A percentile compares a stretch with the other conserved stretches of the same genome.
Evolutionary conservation across 2,329 filamentous ascomycete genomes (phyloP).

Genomic region (Aspergillus felis): DNA sequence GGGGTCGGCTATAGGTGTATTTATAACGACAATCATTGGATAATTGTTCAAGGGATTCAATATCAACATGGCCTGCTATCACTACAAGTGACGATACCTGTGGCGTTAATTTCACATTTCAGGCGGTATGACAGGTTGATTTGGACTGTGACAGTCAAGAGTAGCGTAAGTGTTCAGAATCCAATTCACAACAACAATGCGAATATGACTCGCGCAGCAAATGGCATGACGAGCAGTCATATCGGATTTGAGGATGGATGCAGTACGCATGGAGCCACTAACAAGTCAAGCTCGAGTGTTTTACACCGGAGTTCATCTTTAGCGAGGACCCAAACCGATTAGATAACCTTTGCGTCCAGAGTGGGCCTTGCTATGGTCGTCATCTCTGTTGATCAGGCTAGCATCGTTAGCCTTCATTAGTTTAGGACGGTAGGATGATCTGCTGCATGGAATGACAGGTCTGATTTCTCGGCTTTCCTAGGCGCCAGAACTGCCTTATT

Average conservation of each 20-base stretch:
- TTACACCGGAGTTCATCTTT: not conserved
- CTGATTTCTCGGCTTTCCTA: constrained; percentile 9
- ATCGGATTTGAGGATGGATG: not conserved
- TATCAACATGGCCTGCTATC: not conserved
- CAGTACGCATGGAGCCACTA: not conserved
- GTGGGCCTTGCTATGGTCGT: constrained; percentile 1
- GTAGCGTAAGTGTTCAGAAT: not conserved
- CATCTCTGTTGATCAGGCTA: constrained; percentile 10
- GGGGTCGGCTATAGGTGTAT: not conserved
- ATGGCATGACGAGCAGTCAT: not conserved
- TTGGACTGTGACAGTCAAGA: not conserved
- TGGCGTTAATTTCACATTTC: not conserved
- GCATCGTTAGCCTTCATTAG: constrained; percentile 14
- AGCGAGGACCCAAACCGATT: not conserved
- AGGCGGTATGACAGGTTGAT: not conserved
- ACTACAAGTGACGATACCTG: not conserved
- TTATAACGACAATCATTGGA: not conserved
- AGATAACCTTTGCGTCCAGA: constrained; percentile 1
- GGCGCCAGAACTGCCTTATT: not conserved
- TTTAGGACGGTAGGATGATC: constrained; percentile 11
- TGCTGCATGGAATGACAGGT: constrained; percentile 16
- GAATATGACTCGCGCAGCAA: not conserved
- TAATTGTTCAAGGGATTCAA: not conserved
- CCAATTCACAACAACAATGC: not conserved
- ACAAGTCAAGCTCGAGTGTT: too few relatives aligned